Conservation (phyloP, 2,329 filamentous ascomycete genomes). For the Pseudogymnoascus destructans region DNA sequence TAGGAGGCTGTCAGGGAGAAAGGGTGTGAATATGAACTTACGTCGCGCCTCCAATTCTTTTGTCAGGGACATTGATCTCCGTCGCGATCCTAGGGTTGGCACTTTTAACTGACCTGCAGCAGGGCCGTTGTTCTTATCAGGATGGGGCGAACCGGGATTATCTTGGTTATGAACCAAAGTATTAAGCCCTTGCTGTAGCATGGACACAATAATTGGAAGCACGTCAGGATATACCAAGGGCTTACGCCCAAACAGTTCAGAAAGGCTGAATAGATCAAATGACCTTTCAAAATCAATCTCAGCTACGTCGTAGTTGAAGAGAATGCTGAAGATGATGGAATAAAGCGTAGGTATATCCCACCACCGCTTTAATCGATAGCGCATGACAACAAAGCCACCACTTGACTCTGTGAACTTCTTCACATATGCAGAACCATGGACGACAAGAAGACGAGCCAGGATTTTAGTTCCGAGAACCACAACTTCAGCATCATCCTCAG, state of each 20-base stretch:
- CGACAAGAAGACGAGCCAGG: conserved; percentile 67
- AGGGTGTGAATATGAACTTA: conserved; percentile 26
- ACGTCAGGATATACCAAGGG: conserved; percentile 65
- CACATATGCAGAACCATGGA: conserved; percentile 69
- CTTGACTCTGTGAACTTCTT: conserved; percentile 64
- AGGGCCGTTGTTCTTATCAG: conserved; percentile 17
- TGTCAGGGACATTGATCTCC: conserved; percentile 52
- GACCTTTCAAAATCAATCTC: conserved; percentile 58
- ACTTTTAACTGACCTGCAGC: conserved; percentile 18
- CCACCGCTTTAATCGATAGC: conserved; percentile 67
- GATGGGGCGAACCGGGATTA: conserved; percentile 41
- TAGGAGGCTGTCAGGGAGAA: not conserved
- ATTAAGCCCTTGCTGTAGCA: conserved; percentile 77
- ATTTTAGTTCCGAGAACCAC: conserved; percentile 73
- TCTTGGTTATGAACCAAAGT: conserved; percentile 50
- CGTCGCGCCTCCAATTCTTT: conserved; percentile 43
- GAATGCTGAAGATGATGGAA: conserved; percentile 75
- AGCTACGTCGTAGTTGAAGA: conserved; percentile 74
- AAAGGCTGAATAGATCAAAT: conserved; percentile 61
- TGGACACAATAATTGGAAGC: conserved; percentile 64
- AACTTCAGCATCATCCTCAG: conserved; percentile 72
- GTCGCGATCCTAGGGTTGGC: conserved; percentile 17
- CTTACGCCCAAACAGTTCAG: conserved; percentile 58
- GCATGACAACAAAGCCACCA: conserved; percentile 79
- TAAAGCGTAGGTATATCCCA: conserved; percentile 79